Conservation (phyloP, 371 early-diverging fungal genomes). For the Circinella minor region DNA sequence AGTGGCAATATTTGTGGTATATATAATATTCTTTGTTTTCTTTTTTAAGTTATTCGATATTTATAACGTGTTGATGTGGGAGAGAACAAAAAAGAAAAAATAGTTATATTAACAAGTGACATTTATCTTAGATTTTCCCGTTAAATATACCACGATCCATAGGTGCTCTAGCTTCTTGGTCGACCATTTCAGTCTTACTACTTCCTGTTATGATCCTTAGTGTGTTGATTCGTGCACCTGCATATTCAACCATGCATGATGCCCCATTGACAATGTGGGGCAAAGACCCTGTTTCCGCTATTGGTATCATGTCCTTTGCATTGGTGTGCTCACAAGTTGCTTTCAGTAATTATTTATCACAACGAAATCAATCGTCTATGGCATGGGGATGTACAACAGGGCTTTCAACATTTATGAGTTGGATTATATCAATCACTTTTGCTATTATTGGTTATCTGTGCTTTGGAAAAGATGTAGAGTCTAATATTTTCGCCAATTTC, state of each 20-base stretch:
- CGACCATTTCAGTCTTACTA: conserved; percentile 58
- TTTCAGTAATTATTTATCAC: conserved; percentile 56
- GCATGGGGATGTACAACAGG: conserved; percentile 54
- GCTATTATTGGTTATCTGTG: conserved; percentile 61
- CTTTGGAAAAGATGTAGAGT: conserved; percentile 59
- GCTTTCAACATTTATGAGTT: conserved; percentile 53
- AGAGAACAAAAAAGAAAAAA: too few species aligned
- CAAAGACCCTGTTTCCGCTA: conserved; percentile 56
- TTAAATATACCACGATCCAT: conserved; percentile 58
- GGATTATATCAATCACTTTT: conserved; percentile 62
- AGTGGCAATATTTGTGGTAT: conserved; percentile 50
- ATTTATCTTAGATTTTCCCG: conserved; percentile 47
- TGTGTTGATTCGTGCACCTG: conserved; percentile 53
- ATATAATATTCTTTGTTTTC: not conserved
- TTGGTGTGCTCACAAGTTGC: conserved; percentile 64
- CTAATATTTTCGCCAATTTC: conserved; percentile 64
- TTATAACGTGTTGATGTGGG: too few species aligned
- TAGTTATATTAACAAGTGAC: not conserved
- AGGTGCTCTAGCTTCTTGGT: conserved; percentile 57
- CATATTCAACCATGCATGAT: conserved; percentile 57
- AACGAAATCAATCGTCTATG: conserved; percentile 43
- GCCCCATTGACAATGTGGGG: conserved; percentile 50
- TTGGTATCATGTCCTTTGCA: conserved; percentile 71
- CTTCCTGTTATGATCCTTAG: conserved; percentile 58
- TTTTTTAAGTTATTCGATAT: too few species aligned